Conservation (phyloP, 768 basidiomycete genomes). For the Leccinum arenicola region DNA sequence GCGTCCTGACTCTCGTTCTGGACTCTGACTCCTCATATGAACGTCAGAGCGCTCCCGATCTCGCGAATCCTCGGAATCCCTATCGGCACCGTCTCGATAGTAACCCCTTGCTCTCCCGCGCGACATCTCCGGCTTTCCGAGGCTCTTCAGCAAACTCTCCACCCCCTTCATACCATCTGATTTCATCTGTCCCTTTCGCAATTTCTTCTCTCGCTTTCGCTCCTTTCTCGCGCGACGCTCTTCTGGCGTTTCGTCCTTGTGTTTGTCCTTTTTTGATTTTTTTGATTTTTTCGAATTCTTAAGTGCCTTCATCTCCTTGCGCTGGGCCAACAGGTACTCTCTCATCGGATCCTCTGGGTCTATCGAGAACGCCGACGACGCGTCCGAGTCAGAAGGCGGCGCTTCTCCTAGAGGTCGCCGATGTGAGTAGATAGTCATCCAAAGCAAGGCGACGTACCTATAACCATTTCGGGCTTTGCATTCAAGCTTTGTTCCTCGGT, state of each 20-base stretch:
- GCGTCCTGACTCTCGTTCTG: constrained; percentile 13
- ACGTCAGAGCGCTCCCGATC: constrained; percentile 15
- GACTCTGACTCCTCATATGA: constrained; percentile 18
- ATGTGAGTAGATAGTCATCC: constrained; percentile 3
- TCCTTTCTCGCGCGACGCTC: constrained; percentile 76
- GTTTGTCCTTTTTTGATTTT: constrained; percentile 62
- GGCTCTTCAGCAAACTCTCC: constrained; percentile 57
- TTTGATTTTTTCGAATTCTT: constrained; percentile 58
- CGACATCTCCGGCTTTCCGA: constrained; percentile 31
- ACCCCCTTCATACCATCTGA: constrained; percentile 65
- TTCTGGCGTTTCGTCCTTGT: constrained; percentile 74
- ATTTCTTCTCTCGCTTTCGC: constrained; percentile 67
- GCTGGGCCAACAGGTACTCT: constrained; percentile 80
- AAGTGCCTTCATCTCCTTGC: constrained; percentile 64
- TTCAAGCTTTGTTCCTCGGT: constrained; percentile 84
- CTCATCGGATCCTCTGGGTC: constrained; percentile 99
- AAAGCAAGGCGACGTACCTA: constrained; percentile 42
- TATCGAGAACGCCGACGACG: constrained; percentile 60
- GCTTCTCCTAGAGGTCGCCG: constrained; percentile 41
- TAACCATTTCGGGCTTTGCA: constrained; percentile 72
- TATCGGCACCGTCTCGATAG: constrained; percentile 10
- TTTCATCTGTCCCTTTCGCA: constrained; percentile 47
- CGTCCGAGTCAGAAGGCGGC: constrained; percentile 63
- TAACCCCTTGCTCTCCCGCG: constrained; percentile 12
- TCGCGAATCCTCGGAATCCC: constrained; percentile 11